Percentiles rank a stretch among this genome's conserved stretches.
phyloP scores from a whole-genome alignment of 352 stramenopile genomes.

The Pythium oligandrum region DNA sequence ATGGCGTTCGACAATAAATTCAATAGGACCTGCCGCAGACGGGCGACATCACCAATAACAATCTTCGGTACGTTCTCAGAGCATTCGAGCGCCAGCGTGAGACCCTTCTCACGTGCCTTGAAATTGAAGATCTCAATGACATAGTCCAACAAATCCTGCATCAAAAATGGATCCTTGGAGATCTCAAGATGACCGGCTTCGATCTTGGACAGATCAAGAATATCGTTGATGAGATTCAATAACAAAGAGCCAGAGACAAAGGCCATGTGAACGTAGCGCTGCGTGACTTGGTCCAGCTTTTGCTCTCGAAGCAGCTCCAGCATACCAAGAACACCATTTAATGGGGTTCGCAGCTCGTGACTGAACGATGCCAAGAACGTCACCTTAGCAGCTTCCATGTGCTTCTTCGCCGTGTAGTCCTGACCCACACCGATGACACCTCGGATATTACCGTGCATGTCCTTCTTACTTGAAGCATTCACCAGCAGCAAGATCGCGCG shows the following conservation, averaged over 20 bases:
- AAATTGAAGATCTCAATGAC: conserved; percentile 90
- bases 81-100: conserved; percentile 81
- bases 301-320: conserved; percentile 77
- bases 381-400: conserved; percentile 83
- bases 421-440: conserved; percentile 91
- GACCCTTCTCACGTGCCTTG: conserved; percentile 75
- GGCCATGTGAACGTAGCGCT: conserved; percentile 82
- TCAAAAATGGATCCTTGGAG: conserved; percentile 79
- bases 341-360: conserved; percentile 73
- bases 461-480: conserved; percentile 85
- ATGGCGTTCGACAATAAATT: conserved; percentile 86
- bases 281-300: conserved; percentile 51
- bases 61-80: conserved; percentile 57
- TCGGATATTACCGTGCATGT: conserved; percentile 89
- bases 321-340: conserved; percentile 84
- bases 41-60: conserved; percentile 73
- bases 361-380: conserved; percentile 85
- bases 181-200: conserved; percentile 90
- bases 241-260: conserved; percentile 84
- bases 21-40: conserved; percentile 72
- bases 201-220: conserved; percentile 91
- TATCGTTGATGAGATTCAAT: conserved; percentile 90
- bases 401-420: conserved; percentile 88
- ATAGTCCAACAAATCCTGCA: conserved; percentile 80
- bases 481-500: conserved; percentile 66